These are phyloP conservation scores for Clarireedia monteithiana DNA, from an alignment of 2,329 filamentous ascomycete species.

Conservation along the genomic window DNA sequence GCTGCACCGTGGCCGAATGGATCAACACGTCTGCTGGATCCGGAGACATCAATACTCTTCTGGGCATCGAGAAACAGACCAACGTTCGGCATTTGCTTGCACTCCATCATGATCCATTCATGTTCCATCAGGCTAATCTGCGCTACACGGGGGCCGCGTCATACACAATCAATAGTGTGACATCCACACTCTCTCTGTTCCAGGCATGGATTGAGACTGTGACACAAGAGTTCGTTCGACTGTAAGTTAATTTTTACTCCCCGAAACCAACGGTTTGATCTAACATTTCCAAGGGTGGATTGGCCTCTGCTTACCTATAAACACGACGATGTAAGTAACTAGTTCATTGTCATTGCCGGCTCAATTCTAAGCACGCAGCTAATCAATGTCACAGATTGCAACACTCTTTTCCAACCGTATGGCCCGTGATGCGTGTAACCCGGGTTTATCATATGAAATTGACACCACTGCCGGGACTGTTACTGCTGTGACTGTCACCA, in stretches of 20 bases:
- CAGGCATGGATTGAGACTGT: slow-evolving; percentile 8
- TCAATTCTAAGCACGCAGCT: neutral
- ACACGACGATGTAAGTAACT: slow-evolving; percentile 44
- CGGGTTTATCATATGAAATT: slow-evolving; percentile 15
- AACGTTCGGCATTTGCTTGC: slow-evolving; percentile 49
- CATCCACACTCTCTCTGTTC: slow-evolving; percentile 3
- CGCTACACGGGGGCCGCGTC: slow-evolving; percentile 4
- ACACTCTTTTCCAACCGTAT: slow-evolving; percentile 40
- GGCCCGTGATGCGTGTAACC: slow-evolving; percentile 16
- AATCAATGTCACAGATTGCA: slow-evolving; percentile 5
- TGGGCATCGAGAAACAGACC: slow-evolving; percentile 41
- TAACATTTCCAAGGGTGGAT: slow-evolving; percentile 14
- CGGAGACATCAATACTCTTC: slow-evolving; percentile 44
- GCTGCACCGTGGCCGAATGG: slow-evolving; percentile 51
- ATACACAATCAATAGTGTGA: slow-evolving; percentile 10
- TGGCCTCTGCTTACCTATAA: slow-evolving; percentile 48
- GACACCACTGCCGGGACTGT: slow-evolving; percentile 14
- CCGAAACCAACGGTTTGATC: neutral
- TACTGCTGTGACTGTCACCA: slow-evolving; percentile 31
- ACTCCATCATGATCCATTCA: slow-evolving; percentile 31
- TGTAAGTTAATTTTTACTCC: slow-evolving; percentile 4
- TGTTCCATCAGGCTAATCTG: slow-evolving; percentile 43
- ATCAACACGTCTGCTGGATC: slow-evolving; percentile 48
- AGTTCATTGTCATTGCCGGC: no score
- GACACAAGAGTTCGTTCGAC: slow-evolving; percentile 8